Conservation (phyloP, 2,329 filamentous ascomycete species). For the Arthrinium phaeospermum region DNA sequence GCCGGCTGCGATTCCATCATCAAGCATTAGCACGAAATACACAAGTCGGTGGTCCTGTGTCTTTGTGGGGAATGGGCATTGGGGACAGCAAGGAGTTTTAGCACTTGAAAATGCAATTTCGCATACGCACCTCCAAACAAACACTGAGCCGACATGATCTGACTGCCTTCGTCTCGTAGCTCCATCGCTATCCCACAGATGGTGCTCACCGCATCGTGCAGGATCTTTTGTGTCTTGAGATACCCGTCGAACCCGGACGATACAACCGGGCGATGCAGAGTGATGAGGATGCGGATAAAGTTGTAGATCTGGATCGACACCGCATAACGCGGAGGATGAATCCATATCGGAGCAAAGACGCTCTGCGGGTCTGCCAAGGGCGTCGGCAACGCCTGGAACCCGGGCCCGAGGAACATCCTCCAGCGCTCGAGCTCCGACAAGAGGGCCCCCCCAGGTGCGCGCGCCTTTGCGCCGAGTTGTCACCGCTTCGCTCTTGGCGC, state of each 20-base stretch:
- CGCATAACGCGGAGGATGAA: constrained; percentile 53
- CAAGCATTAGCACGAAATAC: not conserved
- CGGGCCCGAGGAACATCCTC: constrained; percentile 40
- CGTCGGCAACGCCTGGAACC: constrained; percentile 48
- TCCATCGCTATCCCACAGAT: constrained; percentile 57
- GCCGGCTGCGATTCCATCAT: constrained; percentile 38
- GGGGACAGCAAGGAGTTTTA: not conserved
- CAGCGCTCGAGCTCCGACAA: constrained; percentile 38
- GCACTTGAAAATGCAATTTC: not conserved
- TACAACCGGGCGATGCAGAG: constrained; percentile 55
- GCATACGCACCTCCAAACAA: constrained; percentile 45
- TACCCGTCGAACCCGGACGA: constrained; percentile 56
- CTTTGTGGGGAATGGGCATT: not conserved
- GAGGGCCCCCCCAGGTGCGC: constrained; percentile 30
- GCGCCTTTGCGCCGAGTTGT: constrained; percentile 20
- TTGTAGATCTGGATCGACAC: constrained; percentile 58
- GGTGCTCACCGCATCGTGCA: constrained; percentile 52
- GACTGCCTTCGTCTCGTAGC: constrained; percentile 46
- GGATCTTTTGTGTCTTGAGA: constrained; percentile 45
- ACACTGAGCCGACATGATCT: constrained; percentile 50
- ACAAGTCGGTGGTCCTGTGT: not conserved
- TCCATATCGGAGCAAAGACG: constrained; percentile 55
- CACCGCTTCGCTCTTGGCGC: constrained; percentile 47
- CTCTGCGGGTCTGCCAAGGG: constrained; percentile 29
- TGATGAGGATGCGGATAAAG: constrained; percentile 57